A percentile compares a stretch with the other conserved stretches of the same genome.
phyloP scores from a whole-genome alignment of 208 protist genomes.

The Crithidia sp. region DNA sequence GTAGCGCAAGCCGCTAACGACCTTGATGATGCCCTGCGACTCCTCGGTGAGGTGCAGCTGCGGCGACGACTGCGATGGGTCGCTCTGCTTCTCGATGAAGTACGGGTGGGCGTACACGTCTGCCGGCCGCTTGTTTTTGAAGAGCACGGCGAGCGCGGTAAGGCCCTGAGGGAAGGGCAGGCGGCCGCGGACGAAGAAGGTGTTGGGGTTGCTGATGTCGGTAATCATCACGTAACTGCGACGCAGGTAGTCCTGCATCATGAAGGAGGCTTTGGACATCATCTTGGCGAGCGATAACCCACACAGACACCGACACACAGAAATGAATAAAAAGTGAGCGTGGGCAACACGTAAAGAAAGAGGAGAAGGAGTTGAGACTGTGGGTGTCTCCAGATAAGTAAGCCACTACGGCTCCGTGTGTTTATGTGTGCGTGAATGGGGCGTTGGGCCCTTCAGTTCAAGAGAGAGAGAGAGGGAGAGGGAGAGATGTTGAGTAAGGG shows the following conservation, averaged over 20 bases:
- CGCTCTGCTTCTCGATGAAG: conserved; percentile 89
- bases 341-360: no score
- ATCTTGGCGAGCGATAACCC: conserved; percentile 32
- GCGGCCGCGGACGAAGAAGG: conserved; percentile 73
- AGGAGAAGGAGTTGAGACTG: conserved; percentile 10
- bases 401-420: no score
- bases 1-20: conserved; percentile 81
- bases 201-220: conserved; percentile 52
- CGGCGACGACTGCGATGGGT: conserved; percentile 80
- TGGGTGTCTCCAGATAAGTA: neutral
- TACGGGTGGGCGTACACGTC: conserved; percentile 87
- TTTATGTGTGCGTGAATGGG: no score
- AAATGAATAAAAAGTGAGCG: no score
- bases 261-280: conserved; percentile 83
- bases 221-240: conserved; percentile 68
- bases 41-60: conserved; percentile 90
- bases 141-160: conserved; percentile 55
- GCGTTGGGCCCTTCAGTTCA: no score
- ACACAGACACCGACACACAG: neutral
- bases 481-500: no score
- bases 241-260: conserved; percentile 87
- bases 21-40: conserved; percentile 81
- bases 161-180: conserved; percentile 80
- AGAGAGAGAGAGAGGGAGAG: no score
- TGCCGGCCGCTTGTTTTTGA: conserved; percentile 59